Conservation (phyloP, 1,284 basidiomycete species). For the Rhodotorula mucilaginosa region DNA sequence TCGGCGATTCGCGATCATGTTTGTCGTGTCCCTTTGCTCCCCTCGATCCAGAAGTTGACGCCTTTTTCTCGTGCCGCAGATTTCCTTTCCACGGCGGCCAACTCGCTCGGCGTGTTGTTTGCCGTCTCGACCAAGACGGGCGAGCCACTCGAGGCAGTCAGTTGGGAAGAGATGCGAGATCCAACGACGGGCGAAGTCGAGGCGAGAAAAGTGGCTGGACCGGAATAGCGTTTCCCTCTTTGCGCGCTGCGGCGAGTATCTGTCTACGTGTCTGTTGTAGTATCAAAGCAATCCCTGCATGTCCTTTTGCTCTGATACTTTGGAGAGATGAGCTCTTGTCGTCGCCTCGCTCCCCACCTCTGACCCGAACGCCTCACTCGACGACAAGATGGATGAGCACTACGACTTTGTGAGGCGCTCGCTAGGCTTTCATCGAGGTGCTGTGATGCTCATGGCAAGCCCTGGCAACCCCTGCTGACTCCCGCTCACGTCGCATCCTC, state of each 20-base stretch:
- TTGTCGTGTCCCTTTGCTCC: neutral
- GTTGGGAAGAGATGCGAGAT: conserved; percentile 90
- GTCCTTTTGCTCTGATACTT: neutral
- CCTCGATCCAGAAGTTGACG: neutral
- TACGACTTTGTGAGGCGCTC: conserved; percentile 35
- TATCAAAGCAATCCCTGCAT: neutral
- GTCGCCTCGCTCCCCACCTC: neutral
- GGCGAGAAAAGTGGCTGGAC: conserved; percentile 85
- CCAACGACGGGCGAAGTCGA: conserved; percentile 75
- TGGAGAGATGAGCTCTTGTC: too few species aligned
- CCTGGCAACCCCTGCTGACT: too few species aligned
- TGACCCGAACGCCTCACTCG: neutral
- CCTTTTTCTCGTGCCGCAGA: conserved; percentile 54
- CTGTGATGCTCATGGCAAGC: too few species aligned
- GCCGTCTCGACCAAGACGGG: conserved; percentile 76
- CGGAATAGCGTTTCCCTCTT: conserved; percentile 47
- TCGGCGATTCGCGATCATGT: conserved; percentile 50
- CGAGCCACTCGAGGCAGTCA: conserved; percentile 74
- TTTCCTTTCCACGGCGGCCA: conserved; percentile 88
- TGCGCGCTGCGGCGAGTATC: neutral
- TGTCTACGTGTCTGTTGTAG: conserved; percentile 5
- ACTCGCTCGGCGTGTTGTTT: conserved; percentile 88
- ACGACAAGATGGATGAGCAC: conserved; percentile 37
- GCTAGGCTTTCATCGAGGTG: too few species aligned
- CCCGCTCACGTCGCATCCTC: too few species aligned